phyloP scores from a whole-genome alignment of 2,329 filamentous ascomycete genomes.

The Triangularia setosa region DNA sequence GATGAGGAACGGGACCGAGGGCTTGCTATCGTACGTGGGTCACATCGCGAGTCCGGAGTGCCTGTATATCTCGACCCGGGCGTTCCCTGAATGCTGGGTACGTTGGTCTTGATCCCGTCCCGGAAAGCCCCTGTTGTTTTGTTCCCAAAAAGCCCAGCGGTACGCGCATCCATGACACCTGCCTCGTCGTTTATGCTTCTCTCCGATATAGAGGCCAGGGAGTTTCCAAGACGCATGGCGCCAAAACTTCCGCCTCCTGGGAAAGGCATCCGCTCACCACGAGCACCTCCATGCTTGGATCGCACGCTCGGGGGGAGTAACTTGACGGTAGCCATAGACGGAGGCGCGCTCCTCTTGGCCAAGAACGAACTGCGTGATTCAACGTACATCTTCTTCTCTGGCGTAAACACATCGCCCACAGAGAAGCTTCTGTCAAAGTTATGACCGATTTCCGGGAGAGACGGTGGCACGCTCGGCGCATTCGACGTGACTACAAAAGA shows the following conservation, averaged over 20 bases:
- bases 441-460: slow-evolving; percentile 14
- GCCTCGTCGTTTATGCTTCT: slow-evolving; percentile 27
- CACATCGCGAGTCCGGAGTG: background rate
- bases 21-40: background rate
- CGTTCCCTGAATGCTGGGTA: slow-evolving; percentile 29
- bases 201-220: slow-evolving; percentile 26
- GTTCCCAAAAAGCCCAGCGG: slow-evolving; percentile 19
- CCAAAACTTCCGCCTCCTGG: background rate
- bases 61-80: slow-evolving; percentile 24
- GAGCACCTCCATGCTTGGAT: background rate
- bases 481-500: slow-evolving; percentile 28
- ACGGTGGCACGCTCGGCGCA: background rate
- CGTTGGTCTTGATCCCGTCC: slow-evolving; percentile 29
- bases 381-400: slow-evolving; percentile 13
- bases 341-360: slow-evolving; percentile 4
- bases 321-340: slow-evolving; percentile 2
- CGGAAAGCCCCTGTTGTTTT: slow-evolving; percentile 27
- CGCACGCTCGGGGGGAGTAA: slow-evolving; percentile 9
- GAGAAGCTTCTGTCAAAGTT: slow-evolving; percentile 16
- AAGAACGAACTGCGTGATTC: slow-evolving; percentile 8
- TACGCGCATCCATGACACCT: slow-evolving; percentile 14
- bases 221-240: slow-evolving; percentile 11
- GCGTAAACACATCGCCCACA: slow-evolving; percentile 12
- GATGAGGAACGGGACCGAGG: background rate
- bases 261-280: background rate